Conservation (phyloP, 371 early-diverging fungal species). For the Lichtheimia corymbifera region DNA sequence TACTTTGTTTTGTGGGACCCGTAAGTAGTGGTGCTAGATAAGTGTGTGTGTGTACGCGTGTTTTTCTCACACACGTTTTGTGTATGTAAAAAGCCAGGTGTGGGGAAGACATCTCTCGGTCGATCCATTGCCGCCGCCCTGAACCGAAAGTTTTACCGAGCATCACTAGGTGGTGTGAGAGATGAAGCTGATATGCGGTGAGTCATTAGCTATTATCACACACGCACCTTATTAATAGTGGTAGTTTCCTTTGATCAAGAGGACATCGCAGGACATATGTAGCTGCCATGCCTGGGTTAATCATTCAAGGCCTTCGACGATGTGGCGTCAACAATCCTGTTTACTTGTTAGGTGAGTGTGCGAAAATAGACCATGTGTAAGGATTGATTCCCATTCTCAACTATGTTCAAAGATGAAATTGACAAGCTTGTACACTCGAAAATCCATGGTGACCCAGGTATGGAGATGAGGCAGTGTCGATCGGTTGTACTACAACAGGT, state of each 20-base stretch:
- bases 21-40: conserved; percentile 22
- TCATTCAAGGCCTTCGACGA: conserved; percentile 77
- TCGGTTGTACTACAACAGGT: background rate
- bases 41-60: background rate
- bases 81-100: conserved; percentile 54
- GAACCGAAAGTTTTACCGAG: conserved; percentile 79
- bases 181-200: conserved; percentile 86
- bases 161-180: conserved; percentile 85
- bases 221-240: background rate
- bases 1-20: conserved; percentile 80
- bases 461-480: background rate
- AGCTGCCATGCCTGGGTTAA: conserved; percentile 85
- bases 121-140: conserved; percentile 81
- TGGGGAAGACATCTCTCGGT: conserved; percentile 87
- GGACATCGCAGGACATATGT: conserved; percentile 92
- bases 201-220: background rate
- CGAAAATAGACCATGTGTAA: background rate
- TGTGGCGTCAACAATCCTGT: conserved; percentile 82
- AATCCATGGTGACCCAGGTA: conserved; percentile 74
- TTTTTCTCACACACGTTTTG: background rate
- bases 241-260: conserved; percentile 24
- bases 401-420: conserved; percentile 66
- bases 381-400: background rate
- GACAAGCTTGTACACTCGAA: conserved; percentile 74
- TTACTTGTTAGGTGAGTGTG: conserved; percentile 71